Evolutionary conservation across 306 rosid genomes (phyloP).

Genomic region (Carpinus viminea): DNA sequence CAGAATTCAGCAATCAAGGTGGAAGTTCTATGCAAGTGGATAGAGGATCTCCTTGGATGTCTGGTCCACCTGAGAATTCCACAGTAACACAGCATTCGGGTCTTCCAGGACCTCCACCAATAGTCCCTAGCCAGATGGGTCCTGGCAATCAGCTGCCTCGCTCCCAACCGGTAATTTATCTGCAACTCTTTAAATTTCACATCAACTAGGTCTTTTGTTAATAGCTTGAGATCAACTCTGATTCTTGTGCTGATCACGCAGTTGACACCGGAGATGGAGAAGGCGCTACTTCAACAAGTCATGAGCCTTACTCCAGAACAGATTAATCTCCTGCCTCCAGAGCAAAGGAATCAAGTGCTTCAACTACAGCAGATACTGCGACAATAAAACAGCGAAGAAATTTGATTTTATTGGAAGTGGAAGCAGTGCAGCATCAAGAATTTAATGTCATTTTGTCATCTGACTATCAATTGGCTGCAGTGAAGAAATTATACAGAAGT

Average conservation of each 20-base stretch:
- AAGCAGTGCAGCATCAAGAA: not conserved
- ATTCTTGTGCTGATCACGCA: constrained; percentile 29
- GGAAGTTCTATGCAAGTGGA: constrained; percentile 73
- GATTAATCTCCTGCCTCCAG: constrained; percentile 85
- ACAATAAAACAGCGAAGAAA: constrained; percentile 46
- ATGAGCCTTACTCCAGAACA: constrained; percentile 94
- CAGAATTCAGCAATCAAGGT: constrained; percentile 67
- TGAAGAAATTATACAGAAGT: constrained; percentile 14
- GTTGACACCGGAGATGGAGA: constrained; percentile 95
- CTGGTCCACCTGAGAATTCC: constrained; percentile 57
- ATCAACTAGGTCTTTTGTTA: constrained; percentile 10
- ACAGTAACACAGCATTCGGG: constrained; percentile 56
- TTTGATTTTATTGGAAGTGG: not conserved
- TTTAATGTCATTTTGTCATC: constrained; percentile 3
- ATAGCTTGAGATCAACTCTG: not conserved
- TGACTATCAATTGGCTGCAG: constrained; percentile 14
- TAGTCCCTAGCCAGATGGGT: constrained; percentile 58
- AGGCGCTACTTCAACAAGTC: constrained; percentile 92
- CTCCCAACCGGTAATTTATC: constrained; percentile 45
- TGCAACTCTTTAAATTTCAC: constrained; percentile 6
- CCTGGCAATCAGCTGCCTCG: constrained; percentile 59
- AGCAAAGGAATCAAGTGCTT: constrained; percentile 91
- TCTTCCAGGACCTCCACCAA: constrained; percentile 50
- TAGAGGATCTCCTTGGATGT: constrained; percentile 73
- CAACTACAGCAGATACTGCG: constrained; percentile 88